Conservation (phyloP, 306 rosid species). For the Trifolium fragiferum region DNA sequence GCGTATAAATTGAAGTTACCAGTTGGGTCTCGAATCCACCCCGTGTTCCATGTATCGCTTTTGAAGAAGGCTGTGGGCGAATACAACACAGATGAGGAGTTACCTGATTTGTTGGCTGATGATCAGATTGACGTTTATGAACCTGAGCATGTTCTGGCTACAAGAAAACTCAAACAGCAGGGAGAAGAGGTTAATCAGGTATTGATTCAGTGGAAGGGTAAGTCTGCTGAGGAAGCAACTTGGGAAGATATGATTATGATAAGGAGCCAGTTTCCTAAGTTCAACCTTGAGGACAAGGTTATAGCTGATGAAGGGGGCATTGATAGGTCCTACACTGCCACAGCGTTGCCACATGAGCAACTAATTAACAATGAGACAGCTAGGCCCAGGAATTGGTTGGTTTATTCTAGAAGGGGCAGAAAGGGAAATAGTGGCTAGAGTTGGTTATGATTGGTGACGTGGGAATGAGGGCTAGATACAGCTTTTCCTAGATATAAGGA, state of each 20-base stretch:
- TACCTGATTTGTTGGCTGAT: not conserved
- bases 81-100: not conserved
- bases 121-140: not conserved
- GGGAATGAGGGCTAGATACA: no score
- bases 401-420: not conserved
- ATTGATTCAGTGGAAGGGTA: not conserved
- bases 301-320: not conserved
- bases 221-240: not conserved
- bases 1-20: not conserved
- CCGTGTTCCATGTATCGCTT: not conserved
- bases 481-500: no score
- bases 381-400: not conserved
- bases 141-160: not conserved
- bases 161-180: not conserved
- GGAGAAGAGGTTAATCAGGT: not conserved
- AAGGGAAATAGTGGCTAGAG: no score
- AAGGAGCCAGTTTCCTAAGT: not conserved
- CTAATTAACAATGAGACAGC: no score
- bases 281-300: not conserved
- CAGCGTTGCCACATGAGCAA: no score
- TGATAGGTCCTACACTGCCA: no score
- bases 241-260: not conserved
- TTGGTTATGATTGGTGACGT: no score
- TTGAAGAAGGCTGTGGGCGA: not conserved
- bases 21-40: not conserved